Evolutionary conservation across 345 rosid species (phyloP).

Genomic region (Cardamine resedifolia): DNA sequence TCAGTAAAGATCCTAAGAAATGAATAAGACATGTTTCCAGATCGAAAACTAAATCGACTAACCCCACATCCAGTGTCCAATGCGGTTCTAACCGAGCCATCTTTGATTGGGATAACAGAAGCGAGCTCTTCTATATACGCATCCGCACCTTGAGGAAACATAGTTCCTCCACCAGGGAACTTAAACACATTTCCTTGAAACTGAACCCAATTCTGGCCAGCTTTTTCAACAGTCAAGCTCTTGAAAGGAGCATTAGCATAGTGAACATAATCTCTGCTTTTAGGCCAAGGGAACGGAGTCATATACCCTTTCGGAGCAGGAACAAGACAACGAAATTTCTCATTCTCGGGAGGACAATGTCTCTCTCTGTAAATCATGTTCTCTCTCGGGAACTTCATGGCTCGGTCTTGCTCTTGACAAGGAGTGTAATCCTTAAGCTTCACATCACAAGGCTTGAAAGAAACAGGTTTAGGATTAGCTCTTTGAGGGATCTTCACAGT

Average conservation of each 20-base stretch:
- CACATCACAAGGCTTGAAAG: constrained; percentile 73
- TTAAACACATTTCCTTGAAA: constrained; percentile 85
- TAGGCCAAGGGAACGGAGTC: constrained; percentile 97
- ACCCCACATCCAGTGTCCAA: constrained; percentile 98
- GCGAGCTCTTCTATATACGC: constrained; percentile 90
- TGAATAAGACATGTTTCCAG: neutral
- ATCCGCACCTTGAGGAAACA: constrained; percentile 99
- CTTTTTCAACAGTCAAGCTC: constrained; percentile 84
- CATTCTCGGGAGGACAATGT: constrained; percentile 84
- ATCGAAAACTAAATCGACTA: constrained; percentile 24
- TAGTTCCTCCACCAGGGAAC: constrained; percentile 99
- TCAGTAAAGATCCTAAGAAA: neutral
- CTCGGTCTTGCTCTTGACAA: constrained; percentile 91
- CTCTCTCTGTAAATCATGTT: constrained; percentile 93
- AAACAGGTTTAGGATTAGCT: constrained; percentile 52
- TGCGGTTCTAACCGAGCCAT: constrained; percentile 91
- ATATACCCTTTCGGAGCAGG: constrained; percentile 93
- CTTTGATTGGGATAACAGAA: constrained; percentile 79
- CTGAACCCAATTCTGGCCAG: constrained; percentile 92
- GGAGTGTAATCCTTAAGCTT: constrained; percentile 87
- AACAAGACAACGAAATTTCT: constrained; percentile 77
- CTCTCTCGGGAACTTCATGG: constrained; percentile 92
- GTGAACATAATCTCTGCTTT: constrained; percentile 85
- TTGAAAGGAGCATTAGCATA: constrained; percentile 94
- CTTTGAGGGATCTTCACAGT: constrained; percentile 51